Evolutionary conservation across 345 rosid species (phyloP).

Genomic region (Salix arbutifolia): DNA sequence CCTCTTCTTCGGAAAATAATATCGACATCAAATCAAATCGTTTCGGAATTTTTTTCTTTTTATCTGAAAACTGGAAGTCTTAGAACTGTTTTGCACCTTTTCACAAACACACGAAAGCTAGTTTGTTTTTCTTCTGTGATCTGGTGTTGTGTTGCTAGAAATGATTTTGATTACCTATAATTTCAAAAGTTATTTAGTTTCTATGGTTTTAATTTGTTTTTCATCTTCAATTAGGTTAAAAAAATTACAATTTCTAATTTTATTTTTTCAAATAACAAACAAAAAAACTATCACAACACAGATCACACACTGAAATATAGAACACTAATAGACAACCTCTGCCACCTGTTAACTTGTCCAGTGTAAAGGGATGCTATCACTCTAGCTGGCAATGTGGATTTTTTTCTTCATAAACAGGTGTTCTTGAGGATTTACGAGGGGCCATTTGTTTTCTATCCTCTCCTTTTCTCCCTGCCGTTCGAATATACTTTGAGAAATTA

Average conservation of each 20-base stretch:
- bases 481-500: neutral
- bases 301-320: neutral
- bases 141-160: no score
- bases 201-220: no score
- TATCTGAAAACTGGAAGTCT: neutral
- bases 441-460: neutral
- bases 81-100: neutral
- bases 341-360: neutral
- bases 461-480: neutral
- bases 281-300: no score
- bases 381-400: constrained; percentile 19
- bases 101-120: no score
- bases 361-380: constrained; percentile 7
- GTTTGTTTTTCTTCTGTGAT: no score
- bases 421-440: neutral
- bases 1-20: neutral
- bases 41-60: neutral
- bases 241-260: no score
- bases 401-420: neutral
- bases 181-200: no score
- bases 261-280: no score
- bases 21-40: neutral
- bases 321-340: neutral
- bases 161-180: no score
- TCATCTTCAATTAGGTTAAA: no score